phyloP scores from a whole-genome alignment of 2,329 filamentous ascomycete genomes.

The Aspergillus sergii region DNA sequence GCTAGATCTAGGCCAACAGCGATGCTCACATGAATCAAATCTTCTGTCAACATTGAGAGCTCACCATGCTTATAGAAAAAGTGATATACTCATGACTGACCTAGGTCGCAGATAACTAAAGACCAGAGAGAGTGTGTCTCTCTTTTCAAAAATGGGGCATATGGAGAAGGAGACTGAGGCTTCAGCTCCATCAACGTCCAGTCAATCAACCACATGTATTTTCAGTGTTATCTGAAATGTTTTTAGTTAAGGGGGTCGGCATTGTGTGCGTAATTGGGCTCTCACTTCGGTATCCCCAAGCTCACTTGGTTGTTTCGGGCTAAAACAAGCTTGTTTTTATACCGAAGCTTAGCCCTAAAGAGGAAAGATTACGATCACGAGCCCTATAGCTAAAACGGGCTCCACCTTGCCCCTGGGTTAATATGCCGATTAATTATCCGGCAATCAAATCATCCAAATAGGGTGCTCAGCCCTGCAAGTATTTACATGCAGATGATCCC shows the following conservation, averaged over 20 bases:
- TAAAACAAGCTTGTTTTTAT: not conserved
- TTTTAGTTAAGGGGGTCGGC: not conserved
- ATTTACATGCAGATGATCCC: not conserved
- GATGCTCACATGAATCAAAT: too few relatives aligned
- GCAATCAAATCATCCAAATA: not conserved
- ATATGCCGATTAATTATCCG: not conserved
- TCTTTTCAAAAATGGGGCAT: too few relatives aligned
- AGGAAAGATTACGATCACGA: not conserved
- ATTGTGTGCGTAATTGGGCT: not conserved
- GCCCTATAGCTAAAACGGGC: not conserved
- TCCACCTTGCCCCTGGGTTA: not conserved
- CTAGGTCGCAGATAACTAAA: too few relatives aligned
- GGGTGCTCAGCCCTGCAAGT: not conserved
- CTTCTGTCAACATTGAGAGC: too few relatives aligned
- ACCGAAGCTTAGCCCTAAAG: not conserved
- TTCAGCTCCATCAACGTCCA: too few relatives aligned
- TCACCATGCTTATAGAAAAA: too few relatives aligned
- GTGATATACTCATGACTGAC: too few relatives aligned
- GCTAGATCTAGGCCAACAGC: too few relatives aligned
- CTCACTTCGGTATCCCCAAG: not conserved
- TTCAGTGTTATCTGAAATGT: not conserved
- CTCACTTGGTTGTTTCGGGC: not conserved
- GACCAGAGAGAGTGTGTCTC: too few relatives aligned
- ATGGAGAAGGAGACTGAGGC: too few relatives aligned
- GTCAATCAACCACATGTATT: too few relatives aligned